Evolutionary conservation across 306 rosid species (phyloP).

Genomic region (Ochetophila trinervis): DNA sequence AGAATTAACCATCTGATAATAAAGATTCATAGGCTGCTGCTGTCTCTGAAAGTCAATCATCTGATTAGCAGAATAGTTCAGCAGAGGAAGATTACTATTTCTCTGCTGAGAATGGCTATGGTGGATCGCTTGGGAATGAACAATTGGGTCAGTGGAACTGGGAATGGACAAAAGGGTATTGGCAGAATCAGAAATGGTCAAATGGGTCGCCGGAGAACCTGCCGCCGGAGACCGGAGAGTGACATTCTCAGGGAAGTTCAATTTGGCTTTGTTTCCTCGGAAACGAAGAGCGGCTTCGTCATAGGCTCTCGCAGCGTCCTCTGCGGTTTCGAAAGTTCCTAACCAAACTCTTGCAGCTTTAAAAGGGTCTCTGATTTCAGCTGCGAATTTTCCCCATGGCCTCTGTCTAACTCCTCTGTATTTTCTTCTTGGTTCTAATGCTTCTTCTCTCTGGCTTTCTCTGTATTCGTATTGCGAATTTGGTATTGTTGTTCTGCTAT

Average conservation of each 20-base stretch:
- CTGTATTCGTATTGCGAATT: constrained; percentile 27
- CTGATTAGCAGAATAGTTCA: background rate
- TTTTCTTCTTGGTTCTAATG: constrained; percentile 34
- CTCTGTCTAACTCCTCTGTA: constrained; percentile 55
- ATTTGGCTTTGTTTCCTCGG: constrained; percentile 51
- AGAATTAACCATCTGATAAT: constrained; percentile 27
- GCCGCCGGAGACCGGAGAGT: constrained; percentile 23
- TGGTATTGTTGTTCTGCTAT: background rate
- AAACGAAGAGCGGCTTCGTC: constrained; percentile 50
- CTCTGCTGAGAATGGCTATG: constrained; percentile 14
- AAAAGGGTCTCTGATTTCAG: constrained; percentile 47
- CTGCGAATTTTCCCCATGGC: constrained; percentile 59
- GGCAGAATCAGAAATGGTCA: constrained; percentile 4
- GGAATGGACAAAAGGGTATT: constrained; percentile 37
- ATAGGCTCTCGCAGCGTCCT: constrained; percentile 43
- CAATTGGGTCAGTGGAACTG: constrained; percentile 43
- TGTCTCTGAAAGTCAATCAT: background rate
- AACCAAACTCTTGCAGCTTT: constrained; percentile 50
- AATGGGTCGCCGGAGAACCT: constrained; percentile 18
- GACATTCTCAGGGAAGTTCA: constrained; percentile 52
- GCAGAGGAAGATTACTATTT: constrained; percentile 1
- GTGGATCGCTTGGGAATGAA: constrained; percentile 32
- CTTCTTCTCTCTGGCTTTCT: constrained; percentile 1
- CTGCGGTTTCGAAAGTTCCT: constrained; percentile 51
- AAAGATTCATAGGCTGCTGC: constrained; percentile 18